A percentile compares a stretch with the other conserved stretches of the same genome.
Conservation (phyloP, 2,329 filamentous ascomycete species). For the Fusarium globosum region DNA sequence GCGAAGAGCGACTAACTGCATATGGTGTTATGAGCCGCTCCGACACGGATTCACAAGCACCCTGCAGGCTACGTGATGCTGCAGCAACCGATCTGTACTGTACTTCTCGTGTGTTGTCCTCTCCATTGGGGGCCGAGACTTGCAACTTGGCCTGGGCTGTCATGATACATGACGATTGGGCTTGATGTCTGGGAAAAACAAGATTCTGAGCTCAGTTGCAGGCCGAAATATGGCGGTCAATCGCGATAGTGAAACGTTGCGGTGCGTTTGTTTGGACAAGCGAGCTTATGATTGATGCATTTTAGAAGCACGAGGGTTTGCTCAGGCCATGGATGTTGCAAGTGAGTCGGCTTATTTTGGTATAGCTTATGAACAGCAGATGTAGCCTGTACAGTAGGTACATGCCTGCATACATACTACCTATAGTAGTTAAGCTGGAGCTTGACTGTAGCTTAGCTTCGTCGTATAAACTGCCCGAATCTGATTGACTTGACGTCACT, state of each 20-base stretch:
- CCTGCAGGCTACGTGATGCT: neutral
- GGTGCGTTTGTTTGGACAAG: neutral
- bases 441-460: neutral
- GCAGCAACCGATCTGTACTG: neutral
- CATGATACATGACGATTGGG: neutral
- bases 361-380: neutral
- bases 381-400: neutral
- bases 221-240: neutral
- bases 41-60: constrained; percentile 2
- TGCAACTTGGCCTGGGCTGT: neutral
- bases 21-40: constrained; percentile 13
- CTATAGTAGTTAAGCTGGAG: neutral
- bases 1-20: constrained; percentile 19
- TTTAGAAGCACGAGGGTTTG: neutral
- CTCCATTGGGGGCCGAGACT: constrained; percentile 15
- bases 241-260: neutral
- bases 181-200: constrained; percentile 2
- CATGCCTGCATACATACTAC: no score
- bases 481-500: constrained; percentile 30
- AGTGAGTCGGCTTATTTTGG: neutral
- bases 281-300: neutral
- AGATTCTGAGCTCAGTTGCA: neutral
- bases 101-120: neutral
- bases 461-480: neutral
- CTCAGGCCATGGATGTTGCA: neutral